These are phyloP conservation scores for Podaxis pistillaris DNA, from an alignment of 768 basidiomycete genomes.

Conservation along the genomic window DNA sequence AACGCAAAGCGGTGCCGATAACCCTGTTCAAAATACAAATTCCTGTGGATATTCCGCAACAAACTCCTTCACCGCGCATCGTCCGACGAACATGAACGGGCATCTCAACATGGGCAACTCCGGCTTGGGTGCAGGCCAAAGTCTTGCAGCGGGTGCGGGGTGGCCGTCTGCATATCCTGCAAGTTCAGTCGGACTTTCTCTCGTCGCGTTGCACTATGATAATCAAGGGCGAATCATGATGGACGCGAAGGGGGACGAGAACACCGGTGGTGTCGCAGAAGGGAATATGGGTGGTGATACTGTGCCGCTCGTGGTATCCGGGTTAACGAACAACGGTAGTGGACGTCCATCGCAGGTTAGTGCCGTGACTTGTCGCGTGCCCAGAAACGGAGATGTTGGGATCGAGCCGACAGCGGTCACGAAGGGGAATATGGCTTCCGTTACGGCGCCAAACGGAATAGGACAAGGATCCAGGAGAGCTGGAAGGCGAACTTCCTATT, in stretches of 20 bases:
- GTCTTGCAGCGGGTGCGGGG: not conserved
- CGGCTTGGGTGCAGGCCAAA: not conserved
- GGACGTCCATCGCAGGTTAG: not conserved
- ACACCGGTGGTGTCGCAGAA: not conserved
- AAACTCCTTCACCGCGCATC: not conserved
- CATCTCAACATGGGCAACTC: not conserved
- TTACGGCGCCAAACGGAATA: not conserved
- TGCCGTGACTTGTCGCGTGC: not conserved
- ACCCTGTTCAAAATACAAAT: not conserved
- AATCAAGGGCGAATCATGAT: not conserved
- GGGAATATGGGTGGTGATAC: not conserved
- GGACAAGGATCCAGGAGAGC: not conserved
- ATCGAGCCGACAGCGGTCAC: not conserved
- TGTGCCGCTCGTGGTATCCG: not conserved
- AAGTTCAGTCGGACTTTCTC: conserved; percentile 1
- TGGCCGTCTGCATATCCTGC: not conserved
- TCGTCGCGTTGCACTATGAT: not conserved
- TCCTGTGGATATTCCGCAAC: not conserved
- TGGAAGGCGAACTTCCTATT: not conserved
- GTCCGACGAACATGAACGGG: not conserved
- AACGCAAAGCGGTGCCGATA: not conserved
- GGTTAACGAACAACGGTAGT: not conserved
- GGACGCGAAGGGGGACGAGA: not conserved
- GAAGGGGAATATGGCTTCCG: not conserved
- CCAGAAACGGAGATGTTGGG: not conserved